Evolutionary conservation across 169 alveolate species (phyloP), one percentile per base, ranked within the genome.

Genomic region (Plasmodium fragile): DNA sequence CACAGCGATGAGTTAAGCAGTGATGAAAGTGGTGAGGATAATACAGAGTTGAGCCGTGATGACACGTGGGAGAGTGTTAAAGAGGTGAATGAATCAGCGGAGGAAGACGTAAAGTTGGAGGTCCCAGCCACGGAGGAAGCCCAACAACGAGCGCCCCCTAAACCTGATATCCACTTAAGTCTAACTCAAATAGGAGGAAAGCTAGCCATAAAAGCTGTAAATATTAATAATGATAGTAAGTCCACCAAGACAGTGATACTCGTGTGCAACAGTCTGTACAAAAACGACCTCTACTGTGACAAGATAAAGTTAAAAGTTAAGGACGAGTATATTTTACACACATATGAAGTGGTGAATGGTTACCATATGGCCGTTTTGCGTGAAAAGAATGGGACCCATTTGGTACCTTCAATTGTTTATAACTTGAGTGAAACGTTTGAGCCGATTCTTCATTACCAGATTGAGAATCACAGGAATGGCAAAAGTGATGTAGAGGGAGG

Each of bases 201-300:
- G 18, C 7, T 82, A 53, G 53, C 41, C 59, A 75, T 65, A 16
- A 82, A 65, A 59, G 77, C 45, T 79, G 43, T 49, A 49, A 49
- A 49, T 49, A 11, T 16, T 49, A 13, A 0, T 0, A 49, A 49
- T 3, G 59, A 4, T 16, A 16, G 30, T 1, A 39, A 39, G 3
- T 22, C 45, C 45, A 77, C 32, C 25, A 28, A 22, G 52, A 25
- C 28, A 16, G 59, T 30, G 25, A n/a, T 30, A 13, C 52, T 36
- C 30, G 25, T 30, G 18, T 77, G 83, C 71, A 32, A 30, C 69
- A 11, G 30, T 25, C 41, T 77, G 36, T 39, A 77, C 69, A 25
- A 77, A 77, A 77, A 77, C 52, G 69, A 77, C 53, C 34, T 34
- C 84, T 81, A 28, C 43, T 45, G 36, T 81, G 90, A 5, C 7